These are phyloP conservation scores for Nakazawaea ernobii DNA, from an alignment of 805 yeast species.

Conservation along the genomic window DNA sequence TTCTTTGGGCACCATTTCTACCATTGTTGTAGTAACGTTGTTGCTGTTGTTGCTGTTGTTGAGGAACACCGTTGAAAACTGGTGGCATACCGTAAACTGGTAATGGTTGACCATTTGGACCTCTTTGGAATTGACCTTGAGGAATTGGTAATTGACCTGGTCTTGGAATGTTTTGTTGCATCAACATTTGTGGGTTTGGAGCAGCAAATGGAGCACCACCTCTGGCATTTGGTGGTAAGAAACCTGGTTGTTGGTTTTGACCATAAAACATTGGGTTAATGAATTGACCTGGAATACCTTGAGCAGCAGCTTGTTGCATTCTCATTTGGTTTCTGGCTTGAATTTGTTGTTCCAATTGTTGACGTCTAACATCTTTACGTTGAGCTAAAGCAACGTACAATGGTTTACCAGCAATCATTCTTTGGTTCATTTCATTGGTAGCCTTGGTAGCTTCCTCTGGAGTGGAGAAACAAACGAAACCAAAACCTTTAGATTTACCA, in stretches of 20 bases:
- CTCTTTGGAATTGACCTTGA: conserved; percentile 68
- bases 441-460: conserved; percentile 99
- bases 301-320: conserved; percentile 93
- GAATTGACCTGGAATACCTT: conserved; percentile 83
- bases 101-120: conserved; percentile 79
- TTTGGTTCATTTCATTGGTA: conserved; percentile 96
- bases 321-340: conserved; percentile 98
- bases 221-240: conserved; percentile 72
- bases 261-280: conserved; percentile 83
- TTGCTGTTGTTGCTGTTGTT: conserved; percentile 47
- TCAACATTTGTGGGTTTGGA: conserved; percentile 77
- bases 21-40: conserved; percentile 40
- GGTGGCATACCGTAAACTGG: conserved; percentile 86
- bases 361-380: conserved; percentile 95
- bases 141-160: conserved; percentile 56
- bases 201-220: conserved; percentile 65
- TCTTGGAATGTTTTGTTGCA: conserved; percentile 61
- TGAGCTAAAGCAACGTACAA: conserved; percentile 98
- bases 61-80: conserved; percentile 61
- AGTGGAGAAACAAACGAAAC: conserved; percentile 94
- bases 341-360: conserved; percentile 95
- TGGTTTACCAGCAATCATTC: conserved; percentile 92
- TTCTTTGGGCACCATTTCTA: conserved; percentile 26
- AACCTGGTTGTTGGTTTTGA: conserved; percentile 66
- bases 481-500: conserved; percentile 97